Evolutionary conservation across 257 asterid genomes (phyloP).

Genomic region (Solanum peruvianum): DNA sequence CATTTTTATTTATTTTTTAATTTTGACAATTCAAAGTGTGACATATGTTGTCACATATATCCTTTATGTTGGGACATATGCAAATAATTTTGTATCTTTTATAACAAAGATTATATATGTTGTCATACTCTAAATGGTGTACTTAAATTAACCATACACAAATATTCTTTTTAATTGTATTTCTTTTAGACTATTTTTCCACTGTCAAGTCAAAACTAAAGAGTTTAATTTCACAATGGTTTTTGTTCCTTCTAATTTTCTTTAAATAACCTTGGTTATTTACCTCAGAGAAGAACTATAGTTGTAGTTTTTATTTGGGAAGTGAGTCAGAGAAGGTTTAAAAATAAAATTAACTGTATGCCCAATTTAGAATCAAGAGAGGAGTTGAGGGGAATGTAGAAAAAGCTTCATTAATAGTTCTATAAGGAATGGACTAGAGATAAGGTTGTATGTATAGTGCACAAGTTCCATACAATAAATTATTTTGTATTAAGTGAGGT

Average conservation of each 20-base stretch:
- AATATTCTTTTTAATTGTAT: background rate
- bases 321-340: background rate
- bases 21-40: no score
- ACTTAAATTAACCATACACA: background rate
- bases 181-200: background rate
- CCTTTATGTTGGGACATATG: no score
- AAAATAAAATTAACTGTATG: background rate
- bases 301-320: background rate
- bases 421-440: background rate
- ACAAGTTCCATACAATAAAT: background rate
- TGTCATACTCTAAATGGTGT: background rate
- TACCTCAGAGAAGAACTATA: background rate
- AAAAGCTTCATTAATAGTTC: background rate
- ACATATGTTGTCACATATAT: no score
- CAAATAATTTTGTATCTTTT: no score
- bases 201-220: background rate
- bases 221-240: background rate
- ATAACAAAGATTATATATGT: no score
- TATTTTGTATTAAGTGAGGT: background rate
- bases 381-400: background rate
- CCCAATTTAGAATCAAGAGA: background rate
- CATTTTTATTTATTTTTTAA: no score
- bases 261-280: background rate
- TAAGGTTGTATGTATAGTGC: background rate
- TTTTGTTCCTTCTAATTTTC: background rate